Conservation (phyloP, 345 rosid genomes). For the Geranium brycei region DNA sequence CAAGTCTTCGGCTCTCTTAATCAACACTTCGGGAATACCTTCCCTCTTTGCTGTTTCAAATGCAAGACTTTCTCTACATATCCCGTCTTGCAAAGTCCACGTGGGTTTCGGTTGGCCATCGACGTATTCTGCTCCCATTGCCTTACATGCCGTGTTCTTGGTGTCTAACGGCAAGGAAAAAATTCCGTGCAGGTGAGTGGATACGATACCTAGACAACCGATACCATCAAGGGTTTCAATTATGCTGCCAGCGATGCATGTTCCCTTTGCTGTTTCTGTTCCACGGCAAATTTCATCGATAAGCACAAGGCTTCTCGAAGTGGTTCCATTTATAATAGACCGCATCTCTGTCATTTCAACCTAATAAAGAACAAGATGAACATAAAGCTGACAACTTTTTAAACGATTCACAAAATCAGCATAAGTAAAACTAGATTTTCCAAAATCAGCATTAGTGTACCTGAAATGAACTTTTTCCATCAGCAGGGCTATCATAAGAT, state of each 20-base stretch:
- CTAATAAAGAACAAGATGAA: constrained; percentile 22
- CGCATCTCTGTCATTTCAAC: constrained; percentile 95
- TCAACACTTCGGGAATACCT: constrained; percentile 63
- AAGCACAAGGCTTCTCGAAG: constrained; percentile 85
- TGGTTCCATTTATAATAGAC: constrained; percentile 50
- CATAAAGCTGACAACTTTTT: neutral
- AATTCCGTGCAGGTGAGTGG: constrained; percentile 90
- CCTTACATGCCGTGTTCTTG: constrained; percentile 46
- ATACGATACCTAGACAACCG: constrained; percentile 84
- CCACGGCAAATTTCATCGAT: constrained; percentile 94
- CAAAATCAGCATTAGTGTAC: constrained; percentile 19
- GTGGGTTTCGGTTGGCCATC: constrained; percentile 77
- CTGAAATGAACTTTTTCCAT: constrained; percentile 97
- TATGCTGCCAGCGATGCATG: constrained; percentile 94
- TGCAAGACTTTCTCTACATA: constrained; percentile 92
- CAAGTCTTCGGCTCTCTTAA: constrained; percentile 77
- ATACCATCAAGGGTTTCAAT: constrained; percentile 60
- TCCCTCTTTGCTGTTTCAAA: constrained; percentile 94
- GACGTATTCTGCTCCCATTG: constrained; percentile 67
- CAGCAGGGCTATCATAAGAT: constrained; percentile 95
- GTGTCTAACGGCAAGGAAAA: constrained; percentile 58
- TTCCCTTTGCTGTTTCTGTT: constrained; percentile 92
- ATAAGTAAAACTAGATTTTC: no score
- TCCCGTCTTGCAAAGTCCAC: constrained; percentile 81
- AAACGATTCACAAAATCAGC: neutral